Percentiles rank a stretch among this genome's conserved stretches.
Evolutionary conservation across 2,329 filamentous ascomycete genomes (phyloP).

Genomic region (Pestalotiopsis fici): DNA sequence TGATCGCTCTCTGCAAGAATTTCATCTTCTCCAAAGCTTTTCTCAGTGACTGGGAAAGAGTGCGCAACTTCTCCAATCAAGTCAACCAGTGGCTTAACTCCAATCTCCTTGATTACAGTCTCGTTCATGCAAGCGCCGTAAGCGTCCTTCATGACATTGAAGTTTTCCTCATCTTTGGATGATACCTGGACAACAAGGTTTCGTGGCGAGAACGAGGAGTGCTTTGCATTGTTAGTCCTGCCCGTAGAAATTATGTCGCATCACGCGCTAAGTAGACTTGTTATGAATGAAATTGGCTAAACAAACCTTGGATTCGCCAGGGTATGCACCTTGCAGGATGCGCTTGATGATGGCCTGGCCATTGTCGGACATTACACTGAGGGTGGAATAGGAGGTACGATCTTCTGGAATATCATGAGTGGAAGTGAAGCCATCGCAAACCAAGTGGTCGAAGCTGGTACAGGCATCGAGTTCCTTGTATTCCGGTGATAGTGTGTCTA

Average conservation of each 20-base stretch:
- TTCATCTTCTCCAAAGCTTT: slow-evolving; percentile 18
- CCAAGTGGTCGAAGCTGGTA: slow-evolving; percentile 67
- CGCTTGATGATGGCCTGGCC: slow-evolving; percentile 60
- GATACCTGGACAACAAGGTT: slow-evolving; percentile 35
- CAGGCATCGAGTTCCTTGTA: slow-evolving; percentile 68
- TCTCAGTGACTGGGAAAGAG: slow-evolving; percentile 39
- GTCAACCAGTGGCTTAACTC: slow-evolving; percentile 55
- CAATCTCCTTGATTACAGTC: slow-evolving; percentile 53
- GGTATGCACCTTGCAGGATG: slow-evolving; percentile 62
- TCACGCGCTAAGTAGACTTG: not conserved
- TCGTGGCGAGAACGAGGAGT: slow-evolving; percentile 49
- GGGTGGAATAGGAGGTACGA: slow-evolving; percentile 60
- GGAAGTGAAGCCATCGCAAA: slow-evolving; percentile 67
- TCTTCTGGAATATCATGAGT: slow-evolving; percentile 67
- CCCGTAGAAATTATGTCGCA: not conserved
- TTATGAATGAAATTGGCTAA: slow-evolving; percentile 9
- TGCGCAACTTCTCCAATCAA: slow-evolving; percentile 54
- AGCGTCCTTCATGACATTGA: slow-evolving; percentile 63
- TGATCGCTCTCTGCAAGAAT: slow-evolving; percentile 26
- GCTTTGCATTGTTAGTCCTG: slow-evolving; percentile 30
- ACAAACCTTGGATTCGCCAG: slow-evolving; percentile 36
- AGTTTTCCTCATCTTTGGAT: slow-evolving; percentile 60
- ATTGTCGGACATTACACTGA: slow-evolving; percentile 62
- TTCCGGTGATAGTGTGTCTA: slow-evolving; percentile 59
- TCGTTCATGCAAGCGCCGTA: slow-evolving; percentile 70